Evolutionary conservation across 306 rosid genomes (phyloP).

Genomic region (Quercus berberidifolia): DNA sequence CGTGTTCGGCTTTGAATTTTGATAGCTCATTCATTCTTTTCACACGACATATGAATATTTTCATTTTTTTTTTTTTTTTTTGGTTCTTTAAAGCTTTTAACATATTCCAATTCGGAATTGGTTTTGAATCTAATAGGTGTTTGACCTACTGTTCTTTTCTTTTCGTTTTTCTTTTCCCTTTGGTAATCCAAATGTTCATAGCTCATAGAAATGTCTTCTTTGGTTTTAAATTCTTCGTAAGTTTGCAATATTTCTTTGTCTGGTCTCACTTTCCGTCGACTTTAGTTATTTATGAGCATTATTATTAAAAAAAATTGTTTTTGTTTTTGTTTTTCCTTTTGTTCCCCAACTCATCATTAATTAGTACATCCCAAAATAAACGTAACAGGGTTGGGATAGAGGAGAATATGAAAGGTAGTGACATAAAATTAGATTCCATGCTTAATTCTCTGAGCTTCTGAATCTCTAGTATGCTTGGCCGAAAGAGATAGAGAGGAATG

Average conservation of each 20-base stretch:
- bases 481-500: neutral
- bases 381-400: neutral
- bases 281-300: neutral
- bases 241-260: neutral
- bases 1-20: neutral
- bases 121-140: too few relatives aligned
- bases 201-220: too few relatives aligned
- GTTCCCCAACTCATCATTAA: neutral
- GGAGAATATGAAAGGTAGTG: neutral
- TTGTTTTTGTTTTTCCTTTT: neutral
- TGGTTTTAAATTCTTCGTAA: too few relatives aligned
- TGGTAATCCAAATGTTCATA: too few relatives aligned
- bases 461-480: neutral
- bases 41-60: too few relatives aligned
- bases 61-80: too few relatives aligned
- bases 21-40: too few relatives aligned
- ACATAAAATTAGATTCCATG: neutral
- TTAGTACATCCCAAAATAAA: neutral
- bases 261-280: neutral
- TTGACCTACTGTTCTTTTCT: too few relatives aligned
- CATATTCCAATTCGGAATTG: too few relatives aligned
- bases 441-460: neutral
- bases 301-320: neutral
- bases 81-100: too few relatives aligned
- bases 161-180: too few relatives aligned